phyloP scores from a whole-genome alignment of 768 basidiomycete species.

The Cystobasidium tubakii region DNA sequence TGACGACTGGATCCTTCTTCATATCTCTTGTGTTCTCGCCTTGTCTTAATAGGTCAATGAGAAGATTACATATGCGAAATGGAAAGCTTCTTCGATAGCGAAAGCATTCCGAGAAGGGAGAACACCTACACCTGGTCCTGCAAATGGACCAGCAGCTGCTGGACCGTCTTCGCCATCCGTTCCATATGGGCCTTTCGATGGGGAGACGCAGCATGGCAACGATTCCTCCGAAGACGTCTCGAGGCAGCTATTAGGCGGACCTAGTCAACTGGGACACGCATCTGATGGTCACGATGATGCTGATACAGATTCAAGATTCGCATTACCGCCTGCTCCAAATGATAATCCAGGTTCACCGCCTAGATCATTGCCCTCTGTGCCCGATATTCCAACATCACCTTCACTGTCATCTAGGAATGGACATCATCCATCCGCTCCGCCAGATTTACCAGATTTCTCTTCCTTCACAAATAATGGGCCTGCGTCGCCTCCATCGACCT shows the following conservation, averaged over 20 bases:
- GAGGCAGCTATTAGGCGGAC: constrained; percentile 6
- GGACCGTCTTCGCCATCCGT: constrained; percentile 38
- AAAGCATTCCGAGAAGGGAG: constrained; percentile 93
- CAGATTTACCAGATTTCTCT: constrained; percentile 2
- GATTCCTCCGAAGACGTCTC: constrained; percentile 24
- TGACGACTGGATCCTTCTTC: too few species aligned
- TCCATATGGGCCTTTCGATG: constrained; percentile 2
- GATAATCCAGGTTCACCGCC: constrained; percentile 27
- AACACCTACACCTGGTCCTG: constrained; percentile 71
- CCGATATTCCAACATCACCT: background rate
- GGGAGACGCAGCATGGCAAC: constrained; percentile 41
- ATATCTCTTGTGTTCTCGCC: too few species aligned
- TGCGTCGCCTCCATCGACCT: background rate
- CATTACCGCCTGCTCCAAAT: background rate
- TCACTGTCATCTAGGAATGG: background rate
- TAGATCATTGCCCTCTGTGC: constrained; percentile 11
- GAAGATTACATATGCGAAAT: constrained; percentile 88
- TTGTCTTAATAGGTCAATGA: constrained; percentile 69
- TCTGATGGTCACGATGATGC: constrained; percentile 38
- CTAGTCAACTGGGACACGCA: constrained; percentile 38
- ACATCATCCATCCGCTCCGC: background rate
- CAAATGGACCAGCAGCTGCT: constrained; percentile 45
- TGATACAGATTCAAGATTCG: background rate
- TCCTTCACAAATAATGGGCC: background rate
- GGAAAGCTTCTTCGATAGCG: constrained; percentile 93